Evolutionary conservation across 2,329 filamentous ascomycete species (phyloP), one percentile per base, ranked within the genome.

Genomic region (Polytolypa hystricis): DNA sequence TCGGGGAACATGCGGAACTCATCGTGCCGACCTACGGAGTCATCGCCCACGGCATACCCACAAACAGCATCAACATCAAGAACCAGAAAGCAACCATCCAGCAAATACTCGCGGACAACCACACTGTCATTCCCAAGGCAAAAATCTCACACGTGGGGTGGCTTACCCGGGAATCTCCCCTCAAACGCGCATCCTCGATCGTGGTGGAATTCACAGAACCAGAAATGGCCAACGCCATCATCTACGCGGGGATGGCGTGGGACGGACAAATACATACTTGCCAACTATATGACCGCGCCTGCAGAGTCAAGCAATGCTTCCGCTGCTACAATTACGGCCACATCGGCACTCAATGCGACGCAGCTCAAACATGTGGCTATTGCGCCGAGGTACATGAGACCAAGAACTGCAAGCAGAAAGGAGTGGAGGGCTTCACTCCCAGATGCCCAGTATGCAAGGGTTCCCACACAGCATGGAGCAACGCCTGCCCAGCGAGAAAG

Each of bases 321-420:
- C 9, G 12, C 2, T 33, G 17, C 17, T 33, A 12, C n/a, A 25
- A 15, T 16, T 21, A 33, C 12, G 9, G 19, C 9, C 31, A 21
- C 31, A 21, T 20, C 15, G 19, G 19, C 12, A 33, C 17, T 20
- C 19, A 33, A 14, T 33, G 30, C 30, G 8, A 31, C 9, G 30
- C 30, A 31, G 30, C 16, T 19, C 30, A 31, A 20, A 8, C 30
- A 31, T 31, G 16, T 4, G 16, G 16, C 30, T 31, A 31, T 31
- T 31, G 30, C 12, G 30, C 30, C n/a, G 30, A 31, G 30, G 10
- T 31, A 19, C 30, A 31, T n/a, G 30, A 31, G 30, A 31, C 30
- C 29, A 31, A 20, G 9, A 31, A 31, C 16, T 31, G 16, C 16
- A 19, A 8, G 30, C 16, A 31, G 30, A 31, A 31, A 19, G 12